Base-by-base conservation (phyloP, 768 basidiomycete species). In the Nevesoporus exiguus region DNA sequence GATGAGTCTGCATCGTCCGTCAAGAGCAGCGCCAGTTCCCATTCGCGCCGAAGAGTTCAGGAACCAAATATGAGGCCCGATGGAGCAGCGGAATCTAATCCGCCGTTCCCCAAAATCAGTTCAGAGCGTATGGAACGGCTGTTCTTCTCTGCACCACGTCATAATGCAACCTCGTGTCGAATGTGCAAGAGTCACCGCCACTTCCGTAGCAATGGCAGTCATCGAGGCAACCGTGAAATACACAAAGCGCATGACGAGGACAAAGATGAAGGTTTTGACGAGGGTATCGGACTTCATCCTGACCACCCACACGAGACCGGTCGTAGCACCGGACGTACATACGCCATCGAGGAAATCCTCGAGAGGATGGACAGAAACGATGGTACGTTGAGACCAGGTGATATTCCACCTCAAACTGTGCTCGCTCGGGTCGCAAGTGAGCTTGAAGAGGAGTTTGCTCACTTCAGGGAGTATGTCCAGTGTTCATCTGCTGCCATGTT, bases 361-460 rank as follows among this genome's bases (percentile, higher is more conserved):
- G 62, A 62, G 40, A 58, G 54, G 34, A 62, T 68, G 53, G 63
- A 69, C 24, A 54, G 37, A 19, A 64, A 69, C 37, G 66, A 65
- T 0, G 63, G 59, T 15, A 59, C 51, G 5, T 47, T 69, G 40
- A 56, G 55, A 45, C 43, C 58, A 27, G 39, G 77, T 76, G 46
- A 61, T 25, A 29, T 90, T 7, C 94, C 93, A 2, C 89, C 93
- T 22, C 95, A 98, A 70, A 94, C 93, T 1, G 83, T 96, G 13
- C 79, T 97, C 4, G 79, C 84, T 27, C 77, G 89, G 4, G 92
- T 97, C 11, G 74, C 98, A 29, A 69, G 87, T 55, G 93, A 96
- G 70, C 76, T 99, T 8, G 96, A 98, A 67, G 93, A 93, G 56
- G 96, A 99, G 66, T 98, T 98, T 65, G 83, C 82, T 33, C 92